A percentile compares a stretch with the other conserved stretches of the same genome.
phyloP scores from a whole-genome alignment of 371 early-diverging fungal genomes.

The Fennellomyces sp. region DNA sequence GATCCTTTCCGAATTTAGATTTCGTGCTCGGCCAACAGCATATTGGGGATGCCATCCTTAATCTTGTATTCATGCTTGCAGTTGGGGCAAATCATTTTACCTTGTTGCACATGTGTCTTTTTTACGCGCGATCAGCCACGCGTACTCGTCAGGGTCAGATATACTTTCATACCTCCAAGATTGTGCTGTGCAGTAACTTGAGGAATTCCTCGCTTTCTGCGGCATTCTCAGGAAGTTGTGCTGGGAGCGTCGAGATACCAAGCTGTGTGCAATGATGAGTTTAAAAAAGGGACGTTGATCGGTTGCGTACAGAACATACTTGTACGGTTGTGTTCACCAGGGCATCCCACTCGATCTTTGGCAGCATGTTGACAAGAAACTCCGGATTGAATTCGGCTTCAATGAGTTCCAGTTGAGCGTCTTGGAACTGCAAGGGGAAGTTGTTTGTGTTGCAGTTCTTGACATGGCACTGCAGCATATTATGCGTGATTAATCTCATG shows the following conservation, averaged over 20 bases:
- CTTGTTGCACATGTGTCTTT: constrained; percentile 85
- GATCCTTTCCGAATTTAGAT: no score
- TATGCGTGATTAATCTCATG: constrained; percentile 96
- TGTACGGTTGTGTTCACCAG: constrained; percentile 72
- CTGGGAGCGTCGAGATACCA: constrained; percentile 67
- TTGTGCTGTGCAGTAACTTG: constrained; percentile 71
- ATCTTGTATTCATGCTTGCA: constrained; percentile 92
- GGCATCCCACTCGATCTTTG: constrained; percentile 87
- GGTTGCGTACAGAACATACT: constrained; percentile 40
- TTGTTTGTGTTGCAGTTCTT: constrained; percentile 88
- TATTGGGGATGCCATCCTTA: constrained; percentile 95
- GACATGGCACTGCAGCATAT: constrained; percentile 98
- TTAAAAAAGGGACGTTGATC: not conserved
- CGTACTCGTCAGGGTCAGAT: not conserved
- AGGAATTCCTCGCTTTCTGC: constrained; percentile 76
- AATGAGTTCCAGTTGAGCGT: constrained; percentile 80
- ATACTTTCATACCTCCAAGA: constrained; percentile 71
- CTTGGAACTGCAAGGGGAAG: constrained; percentile 88
- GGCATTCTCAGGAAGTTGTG: constrained; percentile 73
- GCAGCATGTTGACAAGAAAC: constrained; percentile 82
- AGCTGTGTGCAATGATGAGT: no score
- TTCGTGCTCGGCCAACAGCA: constrained; percentile 95
- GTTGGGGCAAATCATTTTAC: constrained; percentile 89
- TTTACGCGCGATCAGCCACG: not conserved
- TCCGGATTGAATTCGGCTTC: constrained; percentile 88